phyloP scores from a whole-genome alignment of 345 rosid genomes.

The Melaleuca alternifolia region DNA sequence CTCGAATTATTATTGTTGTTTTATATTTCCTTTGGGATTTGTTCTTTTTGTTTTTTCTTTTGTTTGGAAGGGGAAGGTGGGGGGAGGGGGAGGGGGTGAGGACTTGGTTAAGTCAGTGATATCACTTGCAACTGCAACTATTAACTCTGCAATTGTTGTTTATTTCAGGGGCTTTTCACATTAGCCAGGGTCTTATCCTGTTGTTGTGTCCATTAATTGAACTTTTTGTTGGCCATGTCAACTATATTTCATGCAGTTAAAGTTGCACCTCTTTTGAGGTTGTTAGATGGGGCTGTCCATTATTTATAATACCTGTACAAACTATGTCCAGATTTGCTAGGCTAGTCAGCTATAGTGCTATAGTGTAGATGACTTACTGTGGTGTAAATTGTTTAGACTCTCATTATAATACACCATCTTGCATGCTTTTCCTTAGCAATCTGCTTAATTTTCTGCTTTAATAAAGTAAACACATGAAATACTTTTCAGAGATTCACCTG shows the following conservation, averaged over 20 bases:
- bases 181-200: background rate
- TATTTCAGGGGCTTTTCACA: background rate
- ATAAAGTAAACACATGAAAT: background rate
- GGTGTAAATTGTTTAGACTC: background rate
- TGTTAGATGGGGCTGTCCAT: background rate
- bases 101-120: background rate
- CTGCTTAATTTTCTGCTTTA: background rate
- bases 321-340: background rate
- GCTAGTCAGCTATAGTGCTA: background rate
- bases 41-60: too few relatives aligned
- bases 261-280: background rate
- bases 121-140: background rate
- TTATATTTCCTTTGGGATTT: background rate
- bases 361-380: background rate
- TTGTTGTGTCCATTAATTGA: background rate
- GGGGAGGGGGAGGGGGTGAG: background rate
- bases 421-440: background rate
- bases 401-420: background rate
- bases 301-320: background rate
- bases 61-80: too few relatives aligned
- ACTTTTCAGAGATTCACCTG: constrained; percentile 48
- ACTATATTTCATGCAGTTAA: background rate
- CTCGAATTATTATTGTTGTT: background rate
- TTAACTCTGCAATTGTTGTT: background rate
- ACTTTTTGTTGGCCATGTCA: background rate